Base-by-base conservation (phyloP, 495 filamentous ascomycete species). In the Parathielavia hyrcaniae region DNA sequence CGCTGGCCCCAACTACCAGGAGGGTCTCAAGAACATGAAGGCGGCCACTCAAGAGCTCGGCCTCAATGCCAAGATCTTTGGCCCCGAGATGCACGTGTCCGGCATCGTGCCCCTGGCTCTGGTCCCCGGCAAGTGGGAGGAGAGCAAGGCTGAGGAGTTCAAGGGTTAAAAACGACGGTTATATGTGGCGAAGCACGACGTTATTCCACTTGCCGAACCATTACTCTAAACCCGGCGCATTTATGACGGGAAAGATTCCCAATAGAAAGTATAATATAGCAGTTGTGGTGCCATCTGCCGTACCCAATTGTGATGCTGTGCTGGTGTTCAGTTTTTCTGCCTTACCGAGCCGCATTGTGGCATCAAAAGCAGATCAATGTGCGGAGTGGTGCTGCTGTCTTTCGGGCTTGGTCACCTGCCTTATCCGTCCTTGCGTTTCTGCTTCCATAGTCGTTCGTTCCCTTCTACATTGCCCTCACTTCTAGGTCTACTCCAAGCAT, bases 21-120 rank as follows among this genome's bases (percentile, higher is more conserved):
- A 99, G 78, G 93, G 93, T 78, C 84, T 99, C 59, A 96, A 96
- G 82, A 99, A 97, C 82, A 96, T 99, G 81, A 97, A 97, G 83
- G 81, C 86, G 45, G 91, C 95, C 52, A 92, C 90, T 40, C 81
- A 90, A 68, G 93, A 97, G 77, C 83, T 99, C 36, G 89, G 87
- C 65, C 80, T 99, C 36, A 79, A 91, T 69, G 95, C 96, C 84
- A 88, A 97, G 75, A 91, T 97, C 61, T 99, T 90, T 72, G 93
- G 93, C 52, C 93, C 93, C 55, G 93, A 99, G 77, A 96, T 99
- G 92, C 82, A 84, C 71, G 82, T 85, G 58, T 81, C 78, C 57
- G 82, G 82, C 60, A 84, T 85, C 58, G 82, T 85, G 43, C 82
- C 82, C 35, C 71, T 85, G 64, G 82, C 82, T 39, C 81, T 85